Evolutionary conservation across 495 filamentous ascomycete species (phyloP), one percentile per base, ranked within the genome.

Genomic region (Aspergillus saccharolyticus): DNA sequence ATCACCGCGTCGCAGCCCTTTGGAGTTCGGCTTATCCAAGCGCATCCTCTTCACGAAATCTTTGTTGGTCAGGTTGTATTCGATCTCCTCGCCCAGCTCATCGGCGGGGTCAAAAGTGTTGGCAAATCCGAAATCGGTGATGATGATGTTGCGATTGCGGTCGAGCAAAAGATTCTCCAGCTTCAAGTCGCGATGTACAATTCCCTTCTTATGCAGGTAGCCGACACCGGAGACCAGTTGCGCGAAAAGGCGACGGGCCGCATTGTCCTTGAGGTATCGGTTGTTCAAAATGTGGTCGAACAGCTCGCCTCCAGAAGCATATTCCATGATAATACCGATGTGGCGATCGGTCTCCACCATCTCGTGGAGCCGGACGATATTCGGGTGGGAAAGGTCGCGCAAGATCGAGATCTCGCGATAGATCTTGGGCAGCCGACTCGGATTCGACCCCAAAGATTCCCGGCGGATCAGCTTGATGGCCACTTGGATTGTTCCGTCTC

Each of bases 271-370:
- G 42, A 99, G 80, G 69, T 96, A 97, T 33, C 94, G 85, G 68
- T 99, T 91, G 63, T 94, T 93, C 49, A 97, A 78, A 60, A 99
- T 99, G 70, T 96, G 95, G 72, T 99, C 94, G 71, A 99, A 99
- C 5, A 99, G 82, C 68, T 99, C 94, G 58, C 94, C 94, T 14
- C 94, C 94, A 4, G 95, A 97, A 3, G 94, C 94, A 64, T 97
- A 99, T 69, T 99, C 94, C 63, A 99, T 84, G 58, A 99, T 94
- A 69, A 99, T 97, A 61, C 94, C 94, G 66, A 97, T 97, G 60
- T 96, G 89, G 30, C 90, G 85, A 63, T 96, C 89, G 0, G 94
- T 97, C 68, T 97, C 92, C 16, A 95, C 91, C 92, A 99, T 97
- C 74, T 99, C 96, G 66, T 97, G 93, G 47, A 99, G 79, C 52